These are phyloP conservation scores for Neofusicoccum ribis DNA, from an alignment of 2,329 filamentous ascomycete genomes.

Conservation along the genomic window DNA sequence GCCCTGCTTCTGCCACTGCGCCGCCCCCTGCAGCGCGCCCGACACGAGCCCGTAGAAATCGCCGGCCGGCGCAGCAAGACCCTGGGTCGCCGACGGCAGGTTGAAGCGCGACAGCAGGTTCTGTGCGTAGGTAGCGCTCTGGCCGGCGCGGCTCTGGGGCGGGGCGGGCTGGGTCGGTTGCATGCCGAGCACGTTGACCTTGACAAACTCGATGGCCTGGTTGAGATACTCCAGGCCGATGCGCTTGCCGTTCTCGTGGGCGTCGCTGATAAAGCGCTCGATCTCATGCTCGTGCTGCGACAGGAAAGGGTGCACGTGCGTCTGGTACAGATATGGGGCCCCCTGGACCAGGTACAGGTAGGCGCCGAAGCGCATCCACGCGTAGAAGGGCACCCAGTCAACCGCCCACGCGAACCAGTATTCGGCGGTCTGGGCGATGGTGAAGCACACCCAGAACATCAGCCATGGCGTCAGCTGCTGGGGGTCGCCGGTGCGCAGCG, in stretches of 20 bases:
- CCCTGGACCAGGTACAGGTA: constrained; percentile 95
- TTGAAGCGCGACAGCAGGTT: constrained; percentile 82
- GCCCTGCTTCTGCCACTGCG: constrained; percentile 44
- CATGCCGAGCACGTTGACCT: constrained; percentile 76
- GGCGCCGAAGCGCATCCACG: constrained; percentile 82
- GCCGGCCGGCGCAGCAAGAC: constrained; percentile 44
- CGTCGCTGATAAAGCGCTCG: constrained; percentile 81
- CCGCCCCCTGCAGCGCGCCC: constrained; percentile 67
- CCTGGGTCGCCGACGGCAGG: constrained; percentile 64
- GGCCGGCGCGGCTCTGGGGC: constrained; percentile 44
- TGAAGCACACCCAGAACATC: constrained; percentile 97
- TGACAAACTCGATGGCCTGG: constrained; percentile 56
- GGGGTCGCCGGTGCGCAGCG: constrained; percentile 87
- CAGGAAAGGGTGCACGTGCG: constrained; percentile 85
- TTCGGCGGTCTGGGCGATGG: constrained; percentile 77
- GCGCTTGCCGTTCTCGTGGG: constrained; percentile 75
- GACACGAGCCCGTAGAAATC: constrained; percentile 81
- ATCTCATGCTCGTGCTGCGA: constrained; percentile 83
- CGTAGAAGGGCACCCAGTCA: constrained; percentile 89
- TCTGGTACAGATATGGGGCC: constrained; percentile 80
- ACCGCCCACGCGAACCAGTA: constrained; percentile 87
- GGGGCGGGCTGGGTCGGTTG: constrained; percentile 59
- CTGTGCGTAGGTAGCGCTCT: constrained; percentile 66
- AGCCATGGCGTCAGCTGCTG: constrained; percentile 93
- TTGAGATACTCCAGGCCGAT: constrained; percentile 66